These are phyloP conservation scores for Pugionium cornutum DNA, from an alignment of 345 rosid species.

Conservation along the genomic window DNA sequence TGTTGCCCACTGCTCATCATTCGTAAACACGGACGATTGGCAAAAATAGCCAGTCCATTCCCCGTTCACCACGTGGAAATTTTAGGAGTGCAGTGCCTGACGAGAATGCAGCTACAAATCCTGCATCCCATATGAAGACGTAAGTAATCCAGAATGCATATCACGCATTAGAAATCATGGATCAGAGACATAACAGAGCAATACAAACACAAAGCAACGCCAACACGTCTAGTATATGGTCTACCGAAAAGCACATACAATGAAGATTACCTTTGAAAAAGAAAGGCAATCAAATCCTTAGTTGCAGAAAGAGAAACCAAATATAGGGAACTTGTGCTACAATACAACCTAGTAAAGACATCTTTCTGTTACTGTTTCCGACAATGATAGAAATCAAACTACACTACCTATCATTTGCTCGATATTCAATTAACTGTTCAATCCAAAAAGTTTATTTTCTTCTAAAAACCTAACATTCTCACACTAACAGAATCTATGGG, in stretches of 20 bases:
- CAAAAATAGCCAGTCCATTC: conserved; percentile 80
- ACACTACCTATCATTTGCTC: background rate
- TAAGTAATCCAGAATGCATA: conserved; percentile 14
- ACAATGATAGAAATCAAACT: background rate
- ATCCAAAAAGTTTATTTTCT: background rate
- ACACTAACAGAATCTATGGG: conserved; percentile 3
- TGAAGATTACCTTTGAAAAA: background rate
- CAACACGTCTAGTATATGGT: conserved; percentile 2
- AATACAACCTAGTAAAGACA: conserved; percentile 2
- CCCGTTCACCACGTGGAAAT: conserved; percentile 43
- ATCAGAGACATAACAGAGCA: background rate
- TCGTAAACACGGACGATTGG: conserved; percentile 53
- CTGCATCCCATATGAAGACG: conserved; percentile 19
- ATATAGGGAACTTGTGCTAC: background rate
- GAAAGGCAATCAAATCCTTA: conserved; percentile 2
- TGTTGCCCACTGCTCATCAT: conserved; percentile 87
- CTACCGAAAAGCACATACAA: conserved; percentile 7
- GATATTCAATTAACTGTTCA: conserved; percentile 15
- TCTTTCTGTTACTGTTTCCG: conserved; percentile 4
- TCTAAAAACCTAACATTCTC: conserved; percentile 9
- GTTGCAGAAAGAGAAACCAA: conserved; percentile 19
- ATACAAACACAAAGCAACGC: background rate
- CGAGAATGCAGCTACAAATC: conserved; percentile 34
- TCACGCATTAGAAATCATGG: conserved; percentile 5
- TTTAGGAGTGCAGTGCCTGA: background rate